Conservation (phyloP, 768 basidiomycete species). For the Panaeolus cyanescens region DNA sequence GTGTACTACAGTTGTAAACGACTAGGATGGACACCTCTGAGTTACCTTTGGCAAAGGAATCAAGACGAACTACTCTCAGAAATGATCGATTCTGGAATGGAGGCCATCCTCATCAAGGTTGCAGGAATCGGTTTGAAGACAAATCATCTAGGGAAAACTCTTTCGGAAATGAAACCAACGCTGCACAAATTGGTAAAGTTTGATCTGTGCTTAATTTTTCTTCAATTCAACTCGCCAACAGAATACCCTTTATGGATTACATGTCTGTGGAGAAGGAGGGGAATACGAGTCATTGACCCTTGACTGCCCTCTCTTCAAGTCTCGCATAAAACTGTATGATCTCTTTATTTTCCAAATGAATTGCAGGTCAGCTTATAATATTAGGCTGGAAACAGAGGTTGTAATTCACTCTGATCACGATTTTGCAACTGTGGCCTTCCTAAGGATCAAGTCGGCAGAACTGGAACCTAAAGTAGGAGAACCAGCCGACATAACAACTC, state of each 20-base stretch:
- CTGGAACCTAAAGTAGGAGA: constrained; percentile 54
- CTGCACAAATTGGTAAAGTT: constrained; percentile 67
- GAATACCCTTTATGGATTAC: constrained; percentile 85
- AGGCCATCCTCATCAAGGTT: constrained; percentile 90
- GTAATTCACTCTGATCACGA: constrained; percentile 80
- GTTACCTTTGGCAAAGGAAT: constrained; percentile 93
- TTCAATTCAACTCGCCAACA: constrained; percentile 24
- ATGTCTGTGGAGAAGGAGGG: constrained; percentile 96
- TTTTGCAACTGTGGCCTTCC: constrained; percentile 89
- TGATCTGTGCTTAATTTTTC: not conserved
- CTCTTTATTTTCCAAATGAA: not conserved
- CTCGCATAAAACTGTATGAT: constrained; percentile 69
- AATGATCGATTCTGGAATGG: constrained; percentile 81
- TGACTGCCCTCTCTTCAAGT: constrained; percentile 88
- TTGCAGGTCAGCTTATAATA: constrained; percentile 3
- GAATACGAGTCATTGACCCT: constrained; percentile 96
- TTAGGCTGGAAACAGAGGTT: constrained; percentile 63
- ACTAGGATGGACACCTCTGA: constrained; percentile 75
- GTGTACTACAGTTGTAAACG: constrained; percentile 67
- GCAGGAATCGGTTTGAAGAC: constrained; percentile 88
- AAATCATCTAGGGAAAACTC: constrained; percentile 76
- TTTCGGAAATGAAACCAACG: constrained; percentile 74
- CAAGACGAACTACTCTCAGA: constrained; percentile 84
- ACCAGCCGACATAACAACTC: constrained; percentile 33
- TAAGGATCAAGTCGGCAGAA: constrained; percentile 72